Conservation (phyloP, 371 early-diverging fungal species). For the Syncephalastrum sp. region DNA sequence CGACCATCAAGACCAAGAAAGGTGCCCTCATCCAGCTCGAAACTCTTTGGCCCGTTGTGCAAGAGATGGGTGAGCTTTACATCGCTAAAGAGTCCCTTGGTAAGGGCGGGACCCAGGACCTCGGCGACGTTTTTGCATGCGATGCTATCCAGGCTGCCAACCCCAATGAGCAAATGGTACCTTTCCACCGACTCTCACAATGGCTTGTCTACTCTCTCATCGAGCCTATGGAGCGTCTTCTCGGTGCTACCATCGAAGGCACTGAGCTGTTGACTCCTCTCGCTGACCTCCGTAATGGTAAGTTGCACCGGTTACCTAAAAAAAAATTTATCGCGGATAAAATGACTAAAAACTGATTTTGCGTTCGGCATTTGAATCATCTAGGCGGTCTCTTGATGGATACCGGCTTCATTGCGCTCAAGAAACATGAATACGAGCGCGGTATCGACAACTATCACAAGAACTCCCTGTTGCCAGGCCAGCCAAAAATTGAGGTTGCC, state of each 20-base stretch:
- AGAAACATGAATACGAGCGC: conserved; percentile 35
- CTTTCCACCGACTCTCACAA: conserved; percentile 90
- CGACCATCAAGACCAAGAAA: conserved; percentile 46
- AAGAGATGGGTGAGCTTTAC: conserved; percentile 50
- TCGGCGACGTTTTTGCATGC: conserved; percentile 92
- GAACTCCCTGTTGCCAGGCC: conserved; percentile 41
- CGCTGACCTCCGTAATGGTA: conserved; percentile 90
- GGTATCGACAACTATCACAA: conserved; percentile 42
- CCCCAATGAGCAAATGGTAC: conserved; percentile 48
- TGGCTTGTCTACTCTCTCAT: conserved; percentile 94
- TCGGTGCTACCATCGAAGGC: conserved; percentile 63
- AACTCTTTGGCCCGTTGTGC: conserved; percentile 79
- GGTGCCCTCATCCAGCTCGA: conserved; percentile 59
- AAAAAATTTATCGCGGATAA: not conserved
- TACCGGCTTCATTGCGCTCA: conserved; percentile 39
- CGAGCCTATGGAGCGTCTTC: conserved; percentile 73
- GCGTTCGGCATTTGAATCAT: not conserved
- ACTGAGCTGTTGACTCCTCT: conserved; percentile 82
- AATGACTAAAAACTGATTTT: not conserved
- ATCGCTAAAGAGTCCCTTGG: conserved; percentile 63
- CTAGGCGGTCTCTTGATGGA: conserved; percentile 47
- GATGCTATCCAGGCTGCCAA: conserved; percentile 21
- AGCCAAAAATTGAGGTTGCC: conserved; percentile 45
- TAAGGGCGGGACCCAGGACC: conserved; percentile 44
- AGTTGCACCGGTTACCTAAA: not conserved